phyloP scores from a whole-genome alignment of 495 filamentous ascomycete species.

The Lichenothelia convexa region DNA sequence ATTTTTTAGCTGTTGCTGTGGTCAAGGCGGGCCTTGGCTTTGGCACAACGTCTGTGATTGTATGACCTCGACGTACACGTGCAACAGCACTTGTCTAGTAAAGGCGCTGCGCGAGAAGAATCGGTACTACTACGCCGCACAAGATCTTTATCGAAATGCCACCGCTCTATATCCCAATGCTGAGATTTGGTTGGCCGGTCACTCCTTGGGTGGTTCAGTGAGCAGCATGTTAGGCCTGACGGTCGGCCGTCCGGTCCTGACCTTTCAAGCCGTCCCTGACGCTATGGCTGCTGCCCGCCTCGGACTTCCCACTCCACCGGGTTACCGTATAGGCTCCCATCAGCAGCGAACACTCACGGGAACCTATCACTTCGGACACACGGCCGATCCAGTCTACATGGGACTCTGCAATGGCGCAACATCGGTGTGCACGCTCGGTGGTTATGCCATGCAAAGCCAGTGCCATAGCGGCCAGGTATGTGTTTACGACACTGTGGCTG shows the following conservation, averaged over 20 bases:
- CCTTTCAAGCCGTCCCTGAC: conserved; percentile 81
- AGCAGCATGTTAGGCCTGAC: conserved; percentile 74
- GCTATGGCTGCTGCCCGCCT: conserved; percentile 71
- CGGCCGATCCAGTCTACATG: conserved; percentile 87
- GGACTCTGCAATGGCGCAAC: conserved; percentile 82
- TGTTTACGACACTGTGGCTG: conserved; percentile 74
- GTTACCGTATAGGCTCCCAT: conserved; percentile 45
- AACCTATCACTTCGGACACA: conserved; percentile 86
- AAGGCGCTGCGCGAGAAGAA: conserved; percentile 61
- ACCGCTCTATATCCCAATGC: conserved; percentile 73
- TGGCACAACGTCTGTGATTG: conserved; percentile 90
- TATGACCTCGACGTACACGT: conserved; percentile 62
- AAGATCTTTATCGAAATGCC: conserved; percentile 81
- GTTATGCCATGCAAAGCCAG: conserved; percentile 80
- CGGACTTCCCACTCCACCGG: conserved; percentile 74
- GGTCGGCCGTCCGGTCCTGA: conserved; percentile 70
- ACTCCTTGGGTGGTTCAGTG: conserved; percentile 81
- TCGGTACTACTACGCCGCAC: conserved; percentile 71
- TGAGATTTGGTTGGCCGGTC: conserved; percentile 72
- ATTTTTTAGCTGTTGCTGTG: conserved; percentile 95
- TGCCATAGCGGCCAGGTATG: conserved; percentile 83
- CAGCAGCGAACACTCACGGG: conserved; percentile 56
- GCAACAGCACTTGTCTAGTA: conserved; percentile 75
- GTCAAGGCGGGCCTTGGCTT: conserved; percentile 64
- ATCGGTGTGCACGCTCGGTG: conserved; percentile 74